A percentile compares a stretch with the other conserved stretches of the same genome.
These are phyloP conservation scores for Salmacisia buchloeana DNA, from an alignment of 1,284 basidiomycete genomes.

Conservation along the genomic window DNA sequence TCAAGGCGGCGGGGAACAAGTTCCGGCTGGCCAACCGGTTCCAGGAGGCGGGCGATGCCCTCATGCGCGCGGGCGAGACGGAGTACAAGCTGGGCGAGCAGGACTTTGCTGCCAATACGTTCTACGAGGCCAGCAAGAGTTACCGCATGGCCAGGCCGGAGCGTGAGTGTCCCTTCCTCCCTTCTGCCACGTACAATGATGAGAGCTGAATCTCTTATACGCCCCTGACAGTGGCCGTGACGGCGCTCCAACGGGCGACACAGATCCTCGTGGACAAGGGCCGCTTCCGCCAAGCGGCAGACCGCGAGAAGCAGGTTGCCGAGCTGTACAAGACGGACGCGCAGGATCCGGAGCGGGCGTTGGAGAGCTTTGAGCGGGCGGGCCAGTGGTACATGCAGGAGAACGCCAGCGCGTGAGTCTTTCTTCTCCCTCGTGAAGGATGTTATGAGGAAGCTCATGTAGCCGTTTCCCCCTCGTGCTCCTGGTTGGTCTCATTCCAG, in stretches of 20 bases:
- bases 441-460: not conserved
- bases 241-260: constrained; percentile 80
- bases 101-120: constrained; percentile 50
- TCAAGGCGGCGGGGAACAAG: constrained; percentile 86
- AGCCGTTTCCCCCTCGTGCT: not conserved
- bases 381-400: constrained; percentile 98
- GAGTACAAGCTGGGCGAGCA: constrained; percentile 44
- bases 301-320: constrained; percentile 81
- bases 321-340: constrained; percentile 76
- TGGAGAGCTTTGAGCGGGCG: constrained; percentile 84
- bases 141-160: constrained; percentile 45
- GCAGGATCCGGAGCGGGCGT: constrained; percentile 69
- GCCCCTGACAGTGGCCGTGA: constrained; percentile 69
- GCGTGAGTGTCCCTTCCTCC: constrained; percentile 18
- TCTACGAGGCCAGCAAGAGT: constrained; percentile 48
- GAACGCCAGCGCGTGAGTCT: constrained; percentile 82
- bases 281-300: constrained; percentile 93
- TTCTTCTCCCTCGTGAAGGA: not conserved
- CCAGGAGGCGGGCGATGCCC: constrained; percentile 73
- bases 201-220: not conserved
- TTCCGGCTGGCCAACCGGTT: constrained; percentile 92
- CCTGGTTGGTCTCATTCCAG: constrained; percentile 12
- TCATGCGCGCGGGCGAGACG: constrained; percentile 45
- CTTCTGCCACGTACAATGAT: not conserved
- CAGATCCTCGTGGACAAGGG: constrained; percentile 75